These are phyloP conservation scores for Cicer cuneatum DNA, from an alignment of 306 rosid genomes.

Conservation along the genomic window DNA sequence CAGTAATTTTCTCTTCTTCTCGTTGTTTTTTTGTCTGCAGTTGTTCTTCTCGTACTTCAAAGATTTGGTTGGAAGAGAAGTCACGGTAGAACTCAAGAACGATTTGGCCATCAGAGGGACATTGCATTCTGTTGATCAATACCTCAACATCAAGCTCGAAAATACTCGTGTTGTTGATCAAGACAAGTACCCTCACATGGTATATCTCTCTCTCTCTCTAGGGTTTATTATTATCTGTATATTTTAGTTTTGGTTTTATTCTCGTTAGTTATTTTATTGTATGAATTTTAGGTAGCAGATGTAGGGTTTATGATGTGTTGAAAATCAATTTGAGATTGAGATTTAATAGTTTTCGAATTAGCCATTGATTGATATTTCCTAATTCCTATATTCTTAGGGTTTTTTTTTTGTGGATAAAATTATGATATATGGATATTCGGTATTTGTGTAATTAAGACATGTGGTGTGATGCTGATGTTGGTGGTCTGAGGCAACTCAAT, in stretches of 20 bases:
- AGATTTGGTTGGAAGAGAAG: slow-evolving; percentile 98
- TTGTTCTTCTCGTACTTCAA: slow-evolving; percentile 98
- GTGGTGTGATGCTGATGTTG: background rate
- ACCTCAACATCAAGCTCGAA: slow-evolving; percentile 95
- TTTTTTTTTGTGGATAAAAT: background rate
- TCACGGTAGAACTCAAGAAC: slow-evolving; percentile 95
- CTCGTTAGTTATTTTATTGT: background rate
- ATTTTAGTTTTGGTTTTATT: background rate
- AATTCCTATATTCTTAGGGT: background rate
- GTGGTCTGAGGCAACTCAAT: background rate
- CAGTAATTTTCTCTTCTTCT: background rate
- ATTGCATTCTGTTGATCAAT: slow-evolving; percentile 95
- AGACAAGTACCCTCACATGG: slow-evolving; percentile 98
- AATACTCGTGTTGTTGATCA: slow-evolving; percentile 97
- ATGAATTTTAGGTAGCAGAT: background rate
- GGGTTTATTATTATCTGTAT: slow-evolving; percentile 2
- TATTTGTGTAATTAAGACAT: too few relatives aligned
- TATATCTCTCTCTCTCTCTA: slow-evolving; percentile 39
- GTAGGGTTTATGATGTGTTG: slow-evolving; percentile 23
- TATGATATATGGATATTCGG: too few relatives aligned
- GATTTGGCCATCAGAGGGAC: slow-evolving; percentile 94
- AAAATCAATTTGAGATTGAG: slow-evolving; percentile 3
- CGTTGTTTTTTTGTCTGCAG: slow-evolving; percentile 48
- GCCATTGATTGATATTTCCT: background rate
- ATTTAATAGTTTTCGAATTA: background rate